phyloP scores from a whole-genome alignment of 108 stramenopile genomes.

The Chaetoceros tenuissimus region DNA sequence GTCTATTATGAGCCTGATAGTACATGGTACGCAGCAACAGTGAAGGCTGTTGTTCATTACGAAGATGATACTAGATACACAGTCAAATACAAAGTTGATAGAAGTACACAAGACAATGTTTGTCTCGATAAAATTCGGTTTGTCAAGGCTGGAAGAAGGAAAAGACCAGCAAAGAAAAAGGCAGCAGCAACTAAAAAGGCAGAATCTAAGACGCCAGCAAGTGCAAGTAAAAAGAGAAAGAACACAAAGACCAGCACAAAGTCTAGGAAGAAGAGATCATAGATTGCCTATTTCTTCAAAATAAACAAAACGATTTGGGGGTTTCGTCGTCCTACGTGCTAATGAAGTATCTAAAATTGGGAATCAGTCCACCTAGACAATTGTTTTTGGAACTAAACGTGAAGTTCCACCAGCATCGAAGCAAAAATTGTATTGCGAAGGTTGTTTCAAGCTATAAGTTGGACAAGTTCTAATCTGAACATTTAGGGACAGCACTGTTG shows the following conservation, averaged over 20 bases:
- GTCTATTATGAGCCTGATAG: constrained; percentile 1
- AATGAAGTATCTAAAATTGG: no score
- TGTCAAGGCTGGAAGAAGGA: neutral
- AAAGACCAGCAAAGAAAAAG: neutral
- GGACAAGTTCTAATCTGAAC: no score
- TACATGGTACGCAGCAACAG: neutral
- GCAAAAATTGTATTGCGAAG: no score
- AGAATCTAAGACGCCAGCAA: neutral
- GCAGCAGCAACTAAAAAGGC: neutral
- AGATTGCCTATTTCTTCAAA: no score
- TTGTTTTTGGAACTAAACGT: no score
- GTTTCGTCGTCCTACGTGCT: no score
- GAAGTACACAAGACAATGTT: neutral
- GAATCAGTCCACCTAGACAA: no score
- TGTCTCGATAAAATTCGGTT: neutral
- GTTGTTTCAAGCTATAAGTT: no score
- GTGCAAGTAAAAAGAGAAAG: neutral
- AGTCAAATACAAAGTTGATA: neutral
- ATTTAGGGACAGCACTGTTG: no score
- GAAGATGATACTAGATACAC: neutral
- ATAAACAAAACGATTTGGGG: no score
- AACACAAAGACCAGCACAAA: neutral
- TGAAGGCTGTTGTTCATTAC: neutral
- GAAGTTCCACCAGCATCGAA: no score
- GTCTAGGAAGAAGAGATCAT: neutral